Percentiles rank a stretch among this genome's conserved stretches.
Conservation (phyloP, 73 alveolate genomes). For the Tetrahymena elliotti region DNA sequence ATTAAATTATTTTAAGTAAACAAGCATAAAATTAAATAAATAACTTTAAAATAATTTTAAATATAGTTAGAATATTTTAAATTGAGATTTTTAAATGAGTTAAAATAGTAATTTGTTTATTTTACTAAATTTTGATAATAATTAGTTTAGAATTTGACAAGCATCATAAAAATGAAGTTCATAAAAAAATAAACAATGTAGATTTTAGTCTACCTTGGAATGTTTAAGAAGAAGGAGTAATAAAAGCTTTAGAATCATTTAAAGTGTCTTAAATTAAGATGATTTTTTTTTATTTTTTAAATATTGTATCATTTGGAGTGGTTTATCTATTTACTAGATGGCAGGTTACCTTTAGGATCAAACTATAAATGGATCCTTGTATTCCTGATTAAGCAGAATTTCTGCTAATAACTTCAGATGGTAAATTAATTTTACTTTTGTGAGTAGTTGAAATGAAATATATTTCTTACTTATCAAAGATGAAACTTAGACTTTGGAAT, state of each 20-base stretch:
- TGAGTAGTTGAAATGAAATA: neutral
- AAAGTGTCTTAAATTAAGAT: neutral
- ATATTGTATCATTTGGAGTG: neutral
- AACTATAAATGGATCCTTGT: constrained; percentile 1
- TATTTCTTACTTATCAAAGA: neutral
- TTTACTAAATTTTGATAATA: too few relatives aligned
- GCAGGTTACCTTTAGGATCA: constrained; percentile 13
- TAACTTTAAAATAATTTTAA: too few relatives aligned
- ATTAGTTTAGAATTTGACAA: neutral
- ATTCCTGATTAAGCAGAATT: neutral
- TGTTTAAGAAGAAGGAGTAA: constrained; percentile 38
- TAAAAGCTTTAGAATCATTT: neutral
- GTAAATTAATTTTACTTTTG: neutral
- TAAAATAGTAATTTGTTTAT: too few relatives aligned
- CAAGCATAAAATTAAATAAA: too few relatives aligned
- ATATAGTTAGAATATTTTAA: too few relatives aligned
- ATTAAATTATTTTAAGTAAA: too few relatives aligned
- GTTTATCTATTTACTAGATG: constrained; percentile 27
- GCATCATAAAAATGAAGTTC: neutral
- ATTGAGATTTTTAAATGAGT: too few relatives aligned
- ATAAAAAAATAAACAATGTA: neutral
- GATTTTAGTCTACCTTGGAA: constrained; percentile 7
- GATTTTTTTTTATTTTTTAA: neutral
- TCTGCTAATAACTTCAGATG: constrained; percentile 5
- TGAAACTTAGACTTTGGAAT: neutral